Base-by-base conservation (phyloP, 1,284 basidiomycete genomes). In the Sporisorium scitamineum region DNA sequence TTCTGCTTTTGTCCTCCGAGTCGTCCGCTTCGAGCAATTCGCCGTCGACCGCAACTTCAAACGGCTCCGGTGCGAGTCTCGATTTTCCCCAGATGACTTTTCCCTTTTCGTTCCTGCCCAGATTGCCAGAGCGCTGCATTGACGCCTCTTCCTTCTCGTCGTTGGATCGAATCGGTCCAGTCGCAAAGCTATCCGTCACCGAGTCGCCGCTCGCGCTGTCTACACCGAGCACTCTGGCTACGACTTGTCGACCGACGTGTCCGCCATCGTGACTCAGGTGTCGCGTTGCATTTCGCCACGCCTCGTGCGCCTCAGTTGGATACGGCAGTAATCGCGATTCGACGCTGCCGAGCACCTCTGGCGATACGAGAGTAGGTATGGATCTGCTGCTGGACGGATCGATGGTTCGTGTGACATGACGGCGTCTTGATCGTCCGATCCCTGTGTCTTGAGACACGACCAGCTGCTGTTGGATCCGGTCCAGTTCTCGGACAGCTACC, bases 21-120 rank as follows among this genome's bases (percentile, higher is more conserved):
- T 24, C 20, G 2, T 29, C 29, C 24, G 31, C 48, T 16, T n/a
- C n/a, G n/a, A n/a, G n/a, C n/a, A n/a, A n/a, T n/a, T n/a, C 52
- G 13, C 10, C 44, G 0, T 70, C 59, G 2, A 32, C 22, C 1
- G 39, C 42, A 10, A 66, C 69, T 32, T 64, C 61, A 16, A 48
- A 39, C 0, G 11, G 37, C 8, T 58, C 50, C 7, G 20, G 6
- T 11, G 41, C 26, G 1, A 47, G 61, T n/a, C 65, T 24, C 14
- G 73, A 68, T 34, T 68, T 71, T 14, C 73, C 74, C 74, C 74
- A 72, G 50, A 72, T 52, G 11, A 56, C n/a, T 27, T 45, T 56
- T 31, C 54, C 54, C 11, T 56, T 22, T 31, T 56, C 54, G 5
- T 34, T 56, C 29, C 54, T 31, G 4, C 74, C 74, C 62, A 66